These are phyloP conservation scores for Vicia sativa DNA, from an alignment of 306 rosid genomes.

Conservation along the genomic window DNA sequence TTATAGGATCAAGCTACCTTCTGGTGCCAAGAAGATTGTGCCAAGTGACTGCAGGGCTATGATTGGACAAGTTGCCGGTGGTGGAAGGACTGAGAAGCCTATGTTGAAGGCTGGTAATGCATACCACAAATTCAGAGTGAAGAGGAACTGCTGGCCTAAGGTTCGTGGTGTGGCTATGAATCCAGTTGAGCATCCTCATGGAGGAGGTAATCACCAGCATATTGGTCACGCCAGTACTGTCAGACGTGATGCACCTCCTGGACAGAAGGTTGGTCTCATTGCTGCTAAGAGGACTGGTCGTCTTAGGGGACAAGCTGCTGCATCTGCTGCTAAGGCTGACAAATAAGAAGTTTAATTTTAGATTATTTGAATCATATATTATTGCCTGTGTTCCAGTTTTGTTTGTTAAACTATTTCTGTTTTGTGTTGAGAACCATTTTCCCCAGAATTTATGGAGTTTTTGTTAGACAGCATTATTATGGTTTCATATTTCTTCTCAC, in stretches of 20 bases:
- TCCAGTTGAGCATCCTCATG: conserved; percentile 59
- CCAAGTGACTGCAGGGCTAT: conserved; percentile 54
- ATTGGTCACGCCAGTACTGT: conserved; percentile 55
- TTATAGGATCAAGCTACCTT: conserved; percentile 40
- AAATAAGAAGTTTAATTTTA: conserved; percentile 12
- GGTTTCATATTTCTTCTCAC: neutral
- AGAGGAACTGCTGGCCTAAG: conserved; percentile 62
- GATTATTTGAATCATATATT: neutral
- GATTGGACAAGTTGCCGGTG: conserved; percentile 58
- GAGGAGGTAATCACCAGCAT: conserved; percentile 61
- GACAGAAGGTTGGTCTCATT: conserved; percentile 53
- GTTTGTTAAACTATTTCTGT: neutral
- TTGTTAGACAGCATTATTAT: neutral
- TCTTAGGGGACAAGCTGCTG: conserved; percentile 53
- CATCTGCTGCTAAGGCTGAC: conserved; percentile 41
- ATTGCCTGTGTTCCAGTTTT: conserved; percentile 10
- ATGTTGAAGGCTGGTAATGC: conserved; percentile 55
- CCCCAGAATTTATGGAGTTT: neutral
- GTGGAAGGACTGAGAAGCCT: conserved; percentile 56
- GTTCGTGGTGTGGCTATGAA: conserved; percentile 62
- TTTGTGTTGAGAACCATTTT: neutral
- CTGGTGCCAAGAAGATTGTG: conserved; percentile 45
- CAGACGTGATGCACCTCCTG: conserved; percentile 56
- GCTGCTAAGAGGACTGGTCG: conserved; percentile 56
- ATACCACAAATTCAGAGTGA: conserved; percentile 53